A percentile compares a stretch with the other conserved stretches of the same genome.
phyloP scores from a whole-genome alignment of 2,329 filamentous ascomycete species.

The Pestalotiopsis sp. region DNA sequence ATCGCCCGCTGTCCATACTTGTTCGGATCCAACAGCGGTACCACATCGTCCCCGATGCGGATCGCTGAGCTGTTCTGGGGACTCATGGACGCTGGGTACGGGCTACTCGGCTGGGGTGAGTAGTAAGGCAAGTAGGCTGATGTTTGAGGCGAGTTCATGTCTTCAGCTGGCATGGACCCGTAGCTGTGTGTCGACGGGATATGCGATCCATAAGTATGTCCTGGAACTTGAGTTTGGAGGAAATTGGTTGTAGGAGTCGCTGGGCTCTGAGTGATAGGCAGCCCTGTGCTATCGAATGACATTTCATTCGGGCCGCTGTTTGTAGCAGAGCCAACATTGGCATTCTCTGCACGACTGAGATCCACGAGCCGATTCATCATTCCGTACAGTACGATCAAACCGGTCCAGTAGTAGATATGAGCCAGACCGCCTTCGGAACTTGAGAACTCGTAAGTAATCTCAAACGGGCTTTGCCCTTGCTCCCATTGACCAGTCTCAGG shows the following conservation, averaged over 20 bases:
- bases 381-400: constrained; percentile 50
- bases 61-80: constrained; percentile 25
- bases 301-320: not conserved
- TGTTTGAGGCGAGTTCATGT: not conserved
- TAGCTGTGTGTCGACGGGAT: not conserved
- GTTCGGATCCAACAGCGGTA: constrained; percentile 40
- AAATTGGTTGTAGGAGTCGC: not conserved
- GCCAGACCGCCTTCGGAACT: constrained; percentile 46
- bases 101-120: not conserved
- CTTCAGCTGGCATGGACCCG: not conserved
- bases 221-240: not conserved
- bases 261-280: not conserved
- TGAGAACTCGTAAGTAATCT: constrained; percentile 46
- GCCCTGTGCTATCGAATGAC: not conserved
- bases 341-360: constrained; percentile 42
- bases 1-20: constrained; percentile 44
- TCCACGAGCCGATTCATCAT: constrained; percentile 49
- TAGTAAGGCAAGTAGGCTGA: not conserved
- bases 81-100: not conserved
- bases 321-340: constrained; percentile 33
- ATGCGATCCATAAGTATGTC: not conserved
- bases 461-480: constrained; percentile 42
- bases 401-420: constrained; percentile 58
- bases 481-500: constrained; percentile 26
- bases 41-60: constrained; percentile 29